Evolutionary conservation across 805 yeast species (phyloP).

Genomic region (Cyberlindnera euphorbiiphila): DNA sequence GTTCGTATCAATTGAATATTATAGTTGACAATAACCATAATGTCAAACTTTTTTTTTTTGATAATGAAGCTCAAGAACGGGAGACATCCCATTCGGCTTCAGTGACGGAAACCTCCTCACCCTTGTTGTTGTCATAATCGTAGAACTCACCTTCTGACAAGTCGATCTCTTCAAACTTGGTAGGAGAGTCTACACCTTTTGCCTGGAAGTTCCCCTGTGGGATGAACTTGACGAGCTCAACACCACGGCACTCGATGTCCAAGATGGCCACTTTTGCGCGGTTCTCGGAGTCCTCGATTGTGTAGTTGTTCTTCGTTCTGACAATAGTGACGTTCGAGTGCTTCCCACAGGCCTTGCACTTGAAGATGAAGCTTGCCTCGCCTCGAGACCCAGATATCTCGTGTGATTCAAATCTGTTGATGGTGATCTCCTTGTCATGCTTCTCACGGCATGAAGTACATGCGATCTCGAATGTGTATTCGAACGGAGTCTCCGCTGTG

Average conservation of each 20-base stretch:
- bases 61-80: slow-evolving; percentile 23
- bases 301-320: slow-evolving; percentile 22
- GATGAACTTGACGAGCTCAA: slow-evolving; percentile 63
- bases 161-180: slow-evolving; percentile 61
- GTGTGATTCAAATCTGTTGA: slow-evolving; percentile 63
- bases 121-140: slow-evolving; percentile 86
- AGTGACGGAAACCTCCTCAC: slow-evolving; percentile 75
- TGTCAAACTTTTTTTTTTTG: no score
- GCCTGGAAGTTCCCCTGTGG: slow-evolving; percentile 64
- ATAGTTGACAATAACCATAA: no score
- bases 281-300: slow-evolving; percentile 25
- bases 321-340: slow-evolving; percentile 26
- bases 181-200: slow-evolving; percentile 46
- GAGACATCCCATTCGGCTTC: slow-evolving; percentile 67
- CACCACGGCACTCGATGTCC: slow-evolving; percentile 81
- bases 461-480: slow-evolving; percentile 66
- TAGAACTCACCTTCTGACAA: slow-evolving; percentile 85
- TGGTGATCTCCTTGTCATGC: slow-evolving; percentile 66
- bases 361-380: slow-evolving; percentile 77
- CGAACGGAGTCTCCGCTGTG: slow-evolving; percentile 56
- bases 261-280: slow-evolving; percentile 48
- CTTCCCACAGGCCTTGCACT: slow-evolving; percentile 59
- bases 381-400: slow-evolving; percentile 72
- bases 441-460: slow-evolving; percentile 79
- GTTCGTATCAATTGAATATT: no score